Evolutionary conservation across 2,329 filamentous ascomycete species (phyloP).

Genomic region (Albifimbria verrucaria): DNA sequence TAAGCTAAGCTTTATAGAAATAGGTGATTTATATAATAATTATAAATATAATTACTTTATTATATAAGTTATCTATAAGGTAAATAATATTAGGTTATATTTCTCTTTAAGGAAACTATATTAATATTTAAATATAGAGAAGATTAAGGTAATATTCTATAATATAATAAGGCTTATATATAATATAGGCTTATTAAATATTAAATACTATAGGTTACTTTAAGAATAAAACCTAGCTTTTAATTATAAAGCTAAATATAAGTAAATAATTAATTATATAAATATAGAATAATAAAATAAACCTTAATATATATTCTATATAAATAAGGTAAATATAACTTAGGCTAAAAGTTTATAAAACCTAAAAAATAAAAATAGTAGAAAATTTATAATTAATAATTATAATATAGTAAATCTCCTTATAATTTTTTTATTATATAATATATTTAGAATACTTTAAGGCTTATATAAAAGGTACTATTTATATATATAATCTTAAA

Average conservation of each 20-base stretch:
- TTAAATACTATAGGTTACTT: not conserved
- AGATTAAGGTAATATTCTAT: not conserved
- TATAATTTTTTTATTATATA: no score
- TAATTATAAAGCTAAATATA: not conserved
- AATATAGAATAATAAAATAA: not conserved
- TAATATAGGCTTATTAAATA: not conserved
- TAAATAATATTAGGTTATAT: not conserved
- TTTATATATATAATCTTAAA: no score
- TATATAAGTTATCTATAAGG: not conserved
- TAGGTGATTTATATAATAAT: no score
- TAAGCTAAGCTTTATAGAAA: no score
- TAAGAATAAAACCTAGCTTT: not conserved
- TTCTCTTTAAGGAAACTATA: not conserved
- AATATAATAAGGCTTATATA: not conserved
- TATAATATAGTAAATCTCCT: no score
- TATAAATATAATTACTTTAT: not conserved
- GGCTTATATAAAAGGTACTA: no score
- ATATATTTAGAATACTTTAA: no score
- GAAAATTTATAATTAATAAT: no score
- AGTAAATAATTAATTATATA: not conserved
- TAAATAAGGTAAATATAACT: not conserved
- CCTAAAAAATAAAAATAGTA: no score
- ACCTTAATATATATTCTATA: not conserved
- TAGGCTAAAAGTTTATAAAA: no score
- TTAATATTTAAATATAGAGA: not conserved